Conservation (phyloP, 73 alveolate species). For the Paramecium caudatum region DNA sequence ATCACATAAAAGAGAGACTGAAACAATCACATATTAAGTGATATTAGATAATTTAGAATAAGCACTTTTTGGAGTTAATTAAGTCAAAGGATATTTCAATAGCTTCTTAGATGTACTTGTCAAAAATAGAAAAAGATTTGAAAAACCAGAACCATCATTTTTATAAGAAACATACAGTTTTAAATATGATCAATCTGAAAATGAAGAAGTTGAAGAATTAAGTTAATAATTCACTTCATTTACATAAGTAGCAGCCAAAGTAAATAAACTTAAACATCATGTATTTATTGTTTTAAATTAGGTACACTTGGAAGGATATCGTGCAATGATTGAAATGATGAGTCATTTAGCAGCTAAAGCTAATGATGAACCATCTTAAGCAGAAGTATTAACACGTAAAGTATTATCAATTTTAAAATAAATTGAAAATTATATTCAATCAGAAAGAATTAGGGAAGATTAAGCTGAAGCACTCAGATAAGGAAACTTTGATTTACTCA, state of each 20-base stretch:
- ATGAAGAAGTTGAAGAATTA: conserved; percentile 27
- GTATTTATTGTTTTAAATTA: background rate
- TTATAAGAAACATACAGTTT: background rate
- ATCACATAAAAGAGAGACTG: conserved; percentile 56
- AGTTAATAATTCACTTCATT: conserved; percentile 2
- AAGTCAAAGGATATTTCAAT: conserved; percentile 68
- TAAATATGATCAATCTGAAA: conserved; percentile 27
- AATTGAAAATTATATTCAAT: conserved; percentile 50
- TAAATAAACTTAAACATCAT: conserved; percentile 59
- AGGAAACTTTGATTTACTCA: background rate
- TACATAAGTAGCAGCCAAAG: conserved; percentile 22
- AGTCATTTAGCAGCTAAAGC: conserved; percentile 56
- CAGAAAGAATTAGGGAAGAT: conserved; percentile 69
- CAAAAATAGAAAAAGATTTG: conserved; percentile 64
- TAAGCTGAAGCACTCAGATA: conserved; percentile 38
- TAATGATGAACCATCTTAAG: conserved; percentile 52
- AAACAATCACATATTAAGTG: background rate
- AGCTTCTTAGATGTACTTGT: conserved; percentile 43
- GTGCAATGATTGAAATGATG: conserved; percentile 54
- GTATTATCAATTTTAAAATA: conserved; percentile 46
- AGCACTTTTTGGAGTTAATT: conserved; percentile 67
- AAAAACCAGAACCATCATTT: conserved; percentile 63
- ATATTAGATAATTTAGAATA: conserved; percentile 61
- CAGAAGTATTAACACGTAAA: conserved; percentile 58
- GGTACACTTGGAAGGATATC: conserved; percentile 65